Evolutionary conservation across 768 basidiomycete genomes (phyloP), one percentile per base, ranked within the genome.

Genomic region (Mycena pura): DNA sequence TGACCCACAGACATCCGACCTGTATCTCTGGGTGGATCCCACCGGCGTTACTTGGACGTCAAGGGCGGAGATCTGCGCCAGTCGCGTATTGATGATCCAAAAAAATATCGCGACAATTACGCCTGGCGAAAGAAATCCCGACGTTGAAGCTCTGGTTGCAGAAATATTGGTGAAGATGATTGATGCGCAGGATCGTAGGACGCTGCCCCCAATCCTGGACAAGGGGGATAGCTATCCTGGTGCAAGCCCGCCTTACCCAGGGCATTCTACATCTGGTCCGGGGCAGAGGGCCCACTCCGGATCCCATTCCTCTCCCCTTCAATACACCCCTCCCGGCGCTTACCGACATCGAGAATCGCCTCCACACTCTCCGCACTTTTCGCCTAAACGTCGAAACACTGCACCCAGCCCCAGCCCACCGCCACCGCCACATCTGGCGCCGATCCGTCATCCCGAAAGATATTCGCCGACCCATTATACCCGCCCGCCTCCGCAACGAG

Each of bases 111-210:
- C 60, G 8, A 55, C 47, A 11, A 56, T 62, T 47, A 17, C 27
- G 10, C 60, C 64, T 9, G 57, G 64, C 14, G 54, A 57, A 27
- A 57, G 47, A n/a, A 49, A 55, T 45, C 64, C 64, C 29, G 47
- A 59, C 41, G 64, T 66, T 22, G 60, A 61, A 19, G 60, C 64
- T 11, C 60, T 66, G 5, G 56, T 62, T 11, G 29, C 52, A 14
- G 60, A 66, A 62, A 66, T 66, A 22, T 15, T 66, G 36, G 52
- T 17, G 36, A 66, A 54, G 43, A 66, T 66, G 64, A 44, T 66
- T 14, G 51, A 62, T 14, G 43, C 14, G 21, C 60, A 66, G 36
- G 64, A 66, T 17, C 50, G 17, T 24, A 45, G 51, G 45, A 49
- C 60, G 17, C 44, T 62, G 13, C 64, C 60, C 4, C 60, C 56